phyloP scores from a whole-genome alignment of 2,329 filamentous ascomycete species.

The Sporothrix pseudoabietina region DNA sequence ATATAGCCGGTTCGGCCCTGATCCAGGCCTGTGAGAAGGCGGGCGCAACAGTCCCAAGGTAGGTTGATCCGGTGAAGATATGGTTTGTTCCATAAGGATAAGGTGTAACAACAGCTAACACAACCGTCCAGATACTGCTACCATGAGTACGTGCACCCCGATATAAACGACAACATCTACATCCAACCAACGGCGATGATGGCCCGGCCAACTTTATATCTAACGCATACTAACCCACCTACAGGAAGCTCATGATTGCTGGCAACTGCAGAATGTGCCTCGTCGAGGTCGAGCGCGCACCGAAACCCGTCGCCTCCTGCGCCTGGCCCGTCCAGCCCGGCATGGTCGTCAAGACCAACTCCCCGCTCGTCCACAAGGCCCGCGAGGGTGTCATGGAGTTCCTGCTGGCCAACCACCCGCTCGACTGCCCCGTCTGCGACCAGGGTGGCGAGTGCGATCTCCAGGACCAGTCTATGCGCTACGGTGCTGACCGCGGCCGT shows the following conservation, averaged over 20 bases:
- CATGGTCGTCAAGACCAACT: constrained; percentile 99
- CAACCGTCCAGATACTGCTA: constrained; percentile 78
- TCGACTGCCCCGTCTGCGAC: constrained; percentile 97
- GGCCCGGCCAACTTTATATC: constrained; percentile 46
- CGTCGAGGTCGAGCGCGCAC: constrained; percentile 94
- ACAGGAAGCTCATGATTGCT: constrained; percentile 94
- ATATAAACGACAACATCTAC: not conserved
- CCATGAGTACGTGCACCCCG: constrained; percentile 67
- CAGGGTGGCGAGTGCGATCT: constrained; percentile 99
- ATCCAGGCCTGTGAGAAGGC: constrained; percentile 99
- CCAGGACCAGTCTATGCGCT: constrained; percentile 99
- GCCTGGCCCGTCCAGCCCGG: constrained; percentile 98
- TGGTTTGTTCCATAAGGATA: not conserved
- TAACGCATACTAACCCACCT: constrained; percentile 44
- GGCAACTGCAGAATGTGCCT: constrained; percentile 99
- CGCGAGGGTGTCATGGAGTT: constrained; percentile 99
- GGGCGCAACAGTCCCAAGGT: constrained; percentile 84
- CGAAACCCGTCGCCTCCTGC: constrained; percentile 97
- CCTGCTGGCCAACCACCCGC: constrained; percentile 89
- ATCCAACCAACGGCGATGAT: not conserved
- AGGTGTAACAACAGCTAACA: constrained; percentile 40
- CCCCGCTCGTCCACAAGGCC: constrained; percentile 93
- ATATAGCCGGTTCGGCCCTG: constrained; percentile 85
- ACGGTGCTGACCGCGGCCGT: constrained; percentile 90
- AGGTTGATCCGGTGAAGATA: constrained; percentile 39